Base-by-base conservation (phyloP, 176 grass and related monocot genomes). In the Eremochloa ophiuroides region DNA sequence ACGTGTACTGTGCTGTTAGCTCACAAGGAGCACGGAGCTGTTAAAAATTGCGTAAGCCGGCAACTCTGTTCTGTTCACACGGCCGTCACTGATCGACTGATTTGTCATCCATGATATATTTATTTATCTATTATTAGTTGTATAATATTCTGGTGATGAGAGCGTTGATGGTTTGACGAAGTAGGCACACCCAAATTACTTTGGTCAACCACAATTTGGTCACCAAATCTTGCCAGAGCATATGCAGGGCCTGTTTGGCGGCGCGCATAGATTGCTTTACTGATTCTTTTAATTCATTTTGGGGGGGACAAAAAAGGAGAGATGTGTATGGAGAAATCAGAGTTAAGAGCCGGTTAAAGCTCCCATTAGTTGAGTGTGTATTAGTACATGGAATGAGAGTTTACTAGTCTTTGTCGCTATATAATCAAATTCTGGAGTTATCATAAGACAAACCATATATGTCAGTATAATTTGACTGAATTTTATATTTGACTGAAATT, bases 161-260 rank as follows among this genome's bases (percentile, higher is more conserved):
- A 33, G 16, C 26, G 63, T 63, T 27, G 34, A 9, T 61, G 20
- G 70, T 80, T 80, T 85, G 71, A 84, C 82, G 20, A 85, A 76
- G 31, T 39, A 37, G 17, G 63, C 22, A 9, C 64, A 38, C 11
- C 22, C 63, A 67, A 35, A 79, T 18, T 5, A 55, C 53, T 84
- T 64, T 65, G 71, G 77, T 76, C 71, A 81, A 64, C 82, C 62
- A 85, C 7, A 76, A 56, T 62, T 71, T 22, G 77, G 77, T 71
- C 33, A 76, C 70, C 77, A 81, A 64, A 80, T 76, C 41, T 69
- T 41, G 63, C 18, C 47, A 27, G 23, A 75, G 28, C 53, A 56
- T 22, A 55, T 10, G 22, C 22, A 55, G 22, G 22, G 53, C 6
- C 53, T 56, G 53, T 56, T 56, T 56, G 53, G 51, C 8, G 18